phyloP scores from a whole-genome alignment of 2,329 filamentous ascomycete genomes.

The Apiospora kogelbergensis region DNA sequence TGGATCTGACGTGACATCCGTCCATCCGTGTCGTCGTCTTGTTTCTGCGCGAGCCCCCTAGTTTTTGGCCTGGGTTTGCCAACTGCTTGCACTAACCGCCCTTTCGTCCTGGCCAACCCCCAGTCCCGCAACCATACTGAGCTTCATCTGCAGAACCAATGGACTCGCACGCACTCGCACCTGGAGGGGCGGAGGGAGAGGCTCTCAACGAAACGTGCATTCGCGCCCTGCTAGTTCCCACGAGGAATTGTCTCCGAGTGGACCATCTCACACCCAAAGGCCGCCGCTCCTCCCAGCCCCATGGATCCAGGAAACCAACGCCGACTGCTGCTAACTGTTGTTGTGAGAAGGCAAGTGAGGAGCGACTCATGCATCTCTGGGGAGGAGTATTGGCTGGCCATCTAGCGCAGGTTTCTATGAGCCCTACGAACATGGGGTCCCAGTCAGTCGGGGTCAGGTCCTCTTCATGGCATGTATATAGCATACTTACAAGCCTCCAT shows the following conservation, averaged over 20 bases:
- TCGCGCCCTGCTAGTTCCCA: background rate
- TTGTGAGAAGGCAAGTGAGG: background rate
- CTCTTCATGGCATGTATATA: background rate
- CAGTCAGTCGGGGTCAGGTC: background rate
- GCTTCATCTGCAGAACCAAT: background rate
- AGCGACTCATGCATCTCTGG: background rate
- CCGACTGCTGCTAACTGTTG: background rate
- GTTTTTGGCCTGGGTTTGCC: no score
- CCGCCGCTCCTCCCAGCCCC: background rate
- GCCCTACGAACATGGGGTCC: background rate
- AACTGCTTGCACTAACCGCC: background rate
- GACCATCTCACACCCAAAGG: background rate
- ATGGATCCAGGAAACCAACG: background rate
- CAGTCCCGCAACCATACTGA: no score
- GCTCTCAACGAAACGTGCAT: background rate
- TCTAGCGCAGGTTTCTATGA: background rate
- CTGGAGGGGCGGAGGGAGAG: background rate
- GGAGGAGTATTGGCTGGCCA: background rate
- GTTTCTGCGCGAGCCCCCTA: background rate
- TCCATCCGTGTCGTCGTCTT: background rate
- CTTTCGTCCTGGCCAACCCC: background rate
- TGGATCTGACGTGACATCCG: background rate
- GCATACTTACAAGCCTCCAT: background rate
- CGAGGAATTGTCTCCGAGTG: background rate
- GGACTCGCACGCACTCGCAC: background rate